These are phyloP conservation scores for Hypomyces rosellus DNA, from an alignment of 2,329 filamentous ascomycete genomes.

Conservation along the genomic window DNA sequence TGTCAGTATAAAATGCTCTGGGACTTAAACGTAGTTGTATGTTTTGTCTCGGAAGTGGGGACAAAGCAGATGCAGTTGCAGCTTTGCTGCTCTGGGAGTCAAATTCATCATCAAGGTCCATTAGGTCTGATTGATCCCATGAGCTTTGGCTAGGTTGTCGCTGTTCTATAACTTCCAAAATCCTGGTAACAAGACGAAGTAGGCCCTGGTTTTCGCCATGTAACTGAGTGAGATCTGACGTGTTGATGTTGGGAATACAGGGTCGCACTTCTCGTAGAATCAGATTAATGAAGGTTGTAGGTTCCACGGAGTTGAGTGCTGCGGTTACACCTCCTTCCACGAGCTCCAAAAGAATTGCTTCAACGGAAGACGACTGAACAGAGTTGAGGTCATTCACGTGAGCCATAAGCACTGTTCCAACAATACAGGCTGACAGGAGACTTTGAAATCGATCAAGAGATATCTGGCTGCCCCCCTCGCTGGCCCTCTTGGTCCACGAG, in stretches of 20 bases:
- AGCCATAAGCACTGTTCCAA: slow-evolving; percentile 40
- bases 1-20: slow-evolving; percentile 43
- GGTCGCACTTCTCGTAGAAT: slow-evolving; percentile 39
- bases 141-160: slow-evolving; percentile 17
- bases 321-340: slow-evolving; percentile 35
- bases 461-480: slow-evolving; percentile 42
- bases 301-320: slow-evolving; percentile 39
- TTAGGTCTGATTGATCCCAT: slow-evolving; percentile 42
- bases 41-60: slow-evolving; percentile 42
- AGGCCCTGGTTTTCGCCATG: slow-evolving; percentile 34
- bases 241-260: slow-evolving; percentile 40
- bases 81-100: slow-evolving; percentile 51
- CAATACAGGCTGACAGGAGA: slow-evolving; percentile 42
- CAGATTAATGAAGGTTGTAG: slow-evolving; percentile 38
- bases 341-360: slow-evolving; percentile 35
- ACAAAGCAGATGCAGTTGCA: slow-evolving; percentile 29
- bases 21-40: slow-evolving; percentile 35
- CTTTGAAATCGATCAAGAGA: slow-evolving; percentile 49
- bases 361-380: slow-evolving; percentile 43
- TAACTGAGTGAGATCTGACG: slow-evolving; percentile 31
- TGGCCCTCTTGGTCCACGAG: slow-evolving; percentile 39
- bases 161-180: slow-evolving; percentile 26
- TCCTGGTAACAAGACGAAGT: slow-evolving; percentile 35
- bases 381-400: slow-evolving; percentile 42
- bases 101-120: slow-evolving; percentile 63